Base-by-base conservation (phyloP, 805 yeast genomes). In the Komagataella populi region DNA sequence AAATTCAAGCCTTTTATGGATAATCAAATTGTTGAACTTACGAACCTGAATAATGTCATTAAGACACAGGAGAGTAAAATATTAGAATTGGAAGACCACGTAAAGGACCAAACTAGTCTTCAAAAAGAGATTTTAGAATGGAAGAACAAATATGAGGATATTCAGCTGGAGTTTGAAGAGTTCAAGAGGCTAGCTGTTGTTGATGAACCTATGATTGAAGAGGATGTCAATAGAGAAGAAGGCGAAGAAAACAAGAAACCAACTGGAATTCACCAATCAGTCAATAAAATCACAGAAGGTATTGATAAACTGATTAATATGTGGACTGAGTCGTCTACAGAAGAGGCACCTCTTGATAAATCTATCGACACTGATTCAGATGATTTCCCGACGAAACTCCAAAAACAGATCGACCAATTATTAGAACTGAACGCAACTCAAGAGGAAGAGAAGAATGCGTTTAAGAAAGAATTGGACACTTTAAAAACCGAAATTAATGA, bases 341-440 rank as follows among this genome's bases (percentile, higher is more conserved):
- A 50, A 1, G 45, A 47, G 6, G 53, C 46, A n/a, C 18, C 55
- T 2, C 52, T 46, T 43, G 53, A 51, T 2, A 53, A 47, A 39
- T 49, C 58, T 23, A 17, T 47, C 3, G 46, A 30, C 18, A 43
- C 46, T 7, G 43, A 18, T 4, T 48, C 17, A 16, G 54, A 39
- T 4, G 20, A 24, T 3, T 62, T 71, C 51, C 70, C 73, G 8
- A 50, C 59, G 22, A 70, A 69, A 54, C 64, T 83, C 51, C 84
- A 80, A 52, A 57, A 64, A 18, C 85, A 81, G 57, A 68, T 83
- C 50, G 81, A 80, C 54, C 78, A 78, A 22, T 65, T 83, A 52
- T 58, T 81, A 6, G 49, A 60, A 53, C 57, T 46, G 60, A 67
- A 55, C 12, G 45, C 61, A 50, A 53, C 62, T 51, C 55, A 60